Evolutionary conservation across 345 rosid species (phyloP), one percentile per base, ranked within the genome.

Genomic region (Viola odorata): DNA sequence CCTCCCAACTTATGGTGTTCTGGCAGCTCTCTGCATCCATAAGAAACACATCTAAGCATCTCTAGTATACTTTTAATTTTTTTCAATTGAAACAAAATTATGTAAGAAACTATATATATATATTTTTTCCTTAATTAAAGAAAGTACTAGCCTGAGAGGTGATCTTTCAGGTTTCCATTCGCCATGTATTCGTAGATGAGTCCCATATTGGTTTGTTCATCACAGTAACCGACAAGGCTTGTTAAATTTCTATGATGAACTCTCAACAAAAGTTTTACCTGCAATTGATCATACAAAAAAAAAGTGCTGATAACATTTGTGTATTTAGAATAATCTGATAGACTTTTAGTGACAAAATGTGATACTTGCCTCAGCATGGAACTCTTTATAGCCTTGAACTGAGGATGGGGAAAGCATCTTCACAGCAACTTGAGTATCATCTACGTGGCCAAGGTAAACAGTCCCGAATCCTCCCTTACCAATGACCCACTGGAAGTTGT

Each of bases 171-270:
- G 53, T 73, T 60, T 55, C 83, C 83, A 15, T 67, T 65, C 59
- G 81, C 77, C 79, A 78, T 78, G 68, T 62, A 81, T 50, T 81
- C 85, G 0, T 81, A 78, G 15, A 81, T 75, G 32, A 81, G 78
- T 50, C 72, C 85, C 64, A 55, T 51, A 10, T 70, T 49, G 32
- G 55, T 61, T 49, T 72, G 82, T 62, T 81, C 81, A 45, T 75
- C 63, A 62, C 78, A 81, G 70, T 59, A 78, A 5, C 82, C 82
- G 3, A 81, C 67, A 6, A 78, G 77, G 5, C 58, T 17, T 50
- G 75, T 75, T 57, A 78, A 65, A 63, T 75, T 78, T 65, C 66
- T 73, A 17, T 81, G 85, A 63, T 75, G 82, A 40, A 81, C 80
- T 63, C 79, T 73, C 9, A 69, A 51, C 37, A 81, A 74, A 68